Base-by-base conservation (phyloP, 495 filamentous ascomycete genomes). In the Penicillium silybi region DNA sequence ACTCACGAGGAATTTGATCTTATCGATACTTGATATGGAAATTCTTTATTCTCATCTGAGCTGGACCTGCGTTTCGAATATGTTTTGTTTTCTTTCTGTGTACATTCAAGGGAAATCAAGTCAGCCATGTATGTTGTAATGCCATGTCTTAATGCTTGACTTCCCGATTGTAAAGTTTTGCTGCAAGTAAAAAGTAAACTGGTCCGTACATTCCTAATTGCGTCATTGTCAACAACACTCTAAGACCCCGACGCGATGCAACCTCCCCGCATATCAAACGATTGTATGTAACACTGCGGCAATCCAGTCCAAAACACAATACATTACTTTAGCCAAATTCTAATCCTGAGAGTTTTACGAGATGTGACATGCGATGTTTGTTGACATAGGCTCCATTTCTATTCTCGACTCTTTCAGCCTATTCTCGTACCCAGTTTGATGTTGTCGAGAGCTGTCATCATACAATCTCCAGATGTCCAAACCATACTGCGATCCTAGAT, bases 121-220 rank as follows among this genome's bases (percentile, higher is more conserved):
- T 49, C 49, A 20, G 29, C 38, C 53, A 37, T 39, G 15, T 42
- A 45, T 50, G 50, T 61, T 57, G 58, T 61, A 61, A 61, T 61
- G 58, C 51, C 50, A 57, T 44, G 46, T 47, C 35, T 43, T 27
- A 18, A 48, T 41, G 22, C 16, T 48, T 38, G 32, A 38, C 18
- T 29, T 47, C 6, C 17, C 8, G 17, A 20, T 47, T 16, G 45
- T 34, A 27, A 26, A 35, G 27, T 17, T 16, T 22, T 18, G 1
- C 3, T 6, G 15, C 35, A n/a, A 8, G 5, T n/a, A 13, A 38
- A 13, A 2, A 8, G 18, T 39, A 23, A 6, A 23, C 22, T 13
- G 29, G 29, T 15, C 11, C 11, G 29, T 32, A 32, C 29, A 32
- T 32, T 32, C 29, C 8, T 13, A 4, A 10, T 13, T 11, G 8